phyloP scores from a whole-genome alignment of 2,329 filamentous ascomycete genomes.

The Cercospora zeae-maydis region DNA sequence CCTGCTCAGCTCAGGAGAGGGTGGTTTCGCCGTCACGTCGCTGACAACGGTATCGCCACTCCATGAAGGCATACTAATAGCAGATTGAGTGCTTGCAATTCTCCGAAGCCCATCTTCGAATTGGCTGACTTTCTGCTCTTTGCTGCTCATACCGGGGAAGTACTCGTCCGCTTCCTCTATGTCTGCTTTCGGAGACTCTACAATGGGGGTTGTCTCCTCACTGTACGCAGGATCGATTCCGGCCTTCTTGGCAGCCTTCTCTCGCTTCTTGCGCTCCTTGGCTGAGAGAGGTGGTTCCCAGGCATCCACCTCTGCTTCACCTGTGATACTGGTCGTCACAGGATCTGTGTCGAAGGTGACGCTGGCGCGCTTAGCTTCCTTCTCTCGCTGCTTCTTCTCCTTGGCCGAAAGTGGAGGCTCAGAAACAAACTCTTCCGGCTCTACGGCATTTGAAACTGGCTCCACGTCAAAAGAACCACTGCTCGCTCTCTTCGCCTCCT shows the following conservation, averaged over 20 bases:
- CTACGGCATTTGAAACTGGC: conserved; percentile 2
- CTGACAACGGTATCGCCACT: conserved; percentile 8
- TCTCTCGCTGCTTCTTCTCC: conserved; percentile 46
- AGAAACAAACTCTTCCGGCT: conserved; percentile 29
- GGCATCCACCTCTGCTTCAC: conserved; percentile 20
- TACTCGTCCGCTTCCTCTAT: conserved; percentile 18
- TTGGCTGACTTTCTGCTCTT: conserved; percentile 43
- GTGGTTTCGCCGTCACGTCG: conserved; percentile 5
- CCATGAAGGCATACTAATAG: conserved; percentile 9
- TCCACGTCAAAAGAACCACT: conserved; percentile 15
- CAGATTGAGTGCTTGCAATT: conserved; percentile 6
- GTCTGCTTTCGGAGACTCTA: conserved; percentile 10
- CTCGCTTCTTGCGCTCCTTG: conserved; percentile 45
- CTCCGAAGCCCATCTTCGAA: conserved; percentile 29
- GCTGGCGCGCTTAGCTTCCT: conserved; percentile 35
- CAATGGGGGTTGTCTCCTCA: conserved; percentile 10
- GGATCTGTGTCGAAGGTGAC: conserved; percentile 17
- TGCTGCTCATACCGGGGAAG: conserved; percentile 36
- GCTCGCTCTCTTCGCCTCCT: conserved; percentile 35
- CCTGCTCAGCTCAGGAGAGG: conserved; percentile 23
- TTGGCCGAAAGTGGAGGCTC: conserved; percentile 36
- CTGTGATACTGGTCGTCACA: conserved; percentile 8
- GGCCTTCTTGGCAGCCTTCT: conserved; percentile 39
- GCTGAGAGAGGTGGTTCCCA: conserved; percentile 37
- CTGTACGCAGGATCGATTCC: conserved; percentile 12